Base-by-base conservation (phyloP, 768 basidiomycete genomes). In the Mycena floridula region DNA sequence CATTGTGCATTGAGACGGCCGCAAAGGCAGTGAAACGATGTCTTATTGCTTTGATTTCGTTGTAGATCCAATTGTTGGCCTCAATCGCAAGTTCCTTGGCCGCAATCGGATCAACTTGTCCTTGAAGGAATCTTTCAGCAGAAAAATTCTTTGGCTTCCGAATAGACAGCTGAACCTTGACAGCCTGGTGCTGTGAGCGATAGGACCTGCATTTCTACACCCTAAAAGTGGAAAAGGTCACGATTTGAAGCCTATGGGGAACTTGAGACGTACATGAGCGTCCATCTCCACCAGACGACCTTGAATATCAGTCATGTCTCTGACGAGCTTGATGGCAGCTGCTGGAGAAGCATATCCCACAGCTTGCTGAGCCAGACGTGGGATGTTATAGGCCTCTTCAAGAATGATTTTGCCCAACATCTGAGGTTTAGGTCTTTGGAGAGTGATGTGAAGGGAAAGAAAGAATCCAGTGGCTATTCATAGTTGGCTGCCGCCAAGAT, bases 341-440 rank as follows among this genome's bases (percentile, higher is more conserved):
- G 4, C 32, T 15, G 32, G 4, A 35, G 32, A 35, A 7, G 32
- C 32, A 35, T 35, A 35, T 4, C 13, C 13, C 13, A 18, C 7
- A 35, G 32, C 32, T 15, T 44, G 23, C 37, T 37, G 49, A 0
- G 52, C 52, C 2, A 54, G 32, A 3, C 45, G 41, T 1, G 50
- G 50, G 15, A 54, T 49, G 30, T 54, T 54, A 45, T 46, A 54
- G 11, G 52, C 52, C 37, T 54, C 52, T 16, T 54, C 52, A 22
- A 54, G 47, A 30, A 54, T 54, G 24, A 54, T 49, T 24, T 54
- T 54, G 50, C 52, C 52, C 36, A 48, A 49, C 52, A 54, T 54
- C 11, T 26, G 23, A 21, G 13, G 12, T 4, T n/a, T n/a, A n/a
- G n/a, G n/a, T n/a, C n/a, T n/a, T n/a, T n/a, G n/a, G n/a, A n/a